Percentiles rank a stretch among this genome's conserved stretches.
Conservation (phyloP, 306 rosid species). For the Abrus pulchellus region DNA sequence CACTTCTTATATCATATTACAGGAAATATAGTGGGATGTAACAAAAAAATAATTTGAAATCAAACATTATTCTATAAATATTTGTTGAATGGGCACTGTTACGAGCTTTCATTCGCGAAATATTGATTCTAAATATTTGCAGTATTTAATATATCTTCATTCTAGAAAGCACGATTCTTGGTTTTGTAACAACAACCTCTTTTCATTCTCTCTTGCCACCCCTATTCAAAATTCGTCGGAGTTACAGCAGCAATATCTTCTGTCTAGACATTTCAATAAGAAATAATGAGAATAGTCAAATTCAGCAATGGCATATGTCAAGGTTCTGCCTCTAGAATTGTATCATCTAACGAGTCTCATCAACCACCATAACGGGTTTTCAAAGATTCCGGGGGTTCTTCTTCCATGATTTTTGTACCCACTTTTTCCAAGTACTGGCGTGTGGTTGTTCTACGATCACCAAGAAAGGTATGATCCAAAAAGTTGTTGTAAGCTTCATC, state of each 20-base stretch:
- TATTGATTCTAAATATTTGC: background rate
- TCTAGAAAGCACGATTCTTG: background rate
- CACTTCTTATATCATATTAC: background rate
- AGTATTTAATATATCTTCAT: constrained; percentile 3
- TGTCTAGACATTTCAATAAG: background rate
- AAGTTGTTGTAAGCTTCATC: constrained; percentile 58
- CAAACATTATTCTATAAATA: background rate
- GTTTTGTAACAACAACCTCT: background rate
- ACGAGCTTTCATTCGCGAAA: background rate
- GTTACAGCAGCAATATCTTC: background rate
- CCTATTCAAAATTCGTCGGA: background rate
- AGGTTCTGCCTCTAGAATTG: background rate
- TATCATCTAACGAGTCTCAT: background rate
- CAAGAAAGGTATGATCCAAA: constrained; percentile 57
- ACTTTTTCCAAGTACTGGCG: constrained; percentile 54
- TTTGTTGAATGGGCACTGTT: background rate
- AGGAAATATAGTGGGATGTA: background rate
- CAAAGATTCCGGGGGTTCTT: constrained; percentile 57
- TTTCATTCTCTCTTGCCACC: background rate
- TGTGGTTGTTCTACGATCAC: constrained; percentile 56
- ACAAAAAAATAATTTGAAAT: background rate
- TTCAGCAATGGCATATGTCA: constrained; percentile 10
- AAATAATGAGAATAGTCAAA: background rate
- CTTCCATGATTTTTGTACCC: constrained; percentile 52
- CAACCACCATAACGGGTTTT: constrained; percentile 61